These are phyloP conservation scores for Hypomontagnella monticulosa DNA, from an alignment of 495 filamentous ascomycete species.

Conservation along the genomic window DNA sequence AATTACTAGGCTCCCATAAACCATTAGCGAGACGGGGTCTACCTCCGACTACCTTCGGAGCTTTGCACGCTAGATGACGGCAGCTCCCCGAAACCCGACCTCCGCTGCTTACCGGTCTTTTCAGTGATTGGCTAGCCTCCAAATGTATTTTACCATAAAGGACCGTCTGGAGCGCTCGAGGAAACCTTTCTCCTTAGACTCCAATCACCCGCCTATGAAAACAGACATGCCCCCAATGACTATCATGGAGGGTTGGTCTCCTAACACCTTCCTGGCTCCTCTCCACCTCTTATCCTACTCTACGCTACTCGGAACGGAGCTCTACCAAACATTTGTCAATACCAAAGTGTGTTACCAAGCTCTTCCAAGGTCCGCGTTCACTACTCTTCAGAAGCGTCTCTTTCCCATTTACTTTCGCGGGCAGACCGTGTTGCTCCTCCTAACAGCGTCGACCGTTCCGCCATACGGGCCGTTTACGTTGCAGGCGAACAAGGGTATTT, in stretches of 20 bases:
- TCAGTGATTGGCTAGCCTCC: neutral
- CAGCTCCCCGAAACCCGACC: neutral
- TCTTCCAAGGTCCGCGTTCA: constrained; percentile 61
- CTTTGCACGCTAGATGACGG: constrained; percentile 12
- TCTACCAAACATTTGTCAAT: constrained; percentile 64
- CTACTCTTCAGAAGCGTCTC: constrained; percentile 59
- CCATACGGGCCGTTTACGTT: constrained; percentile 53
- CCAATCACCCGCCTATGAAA: neutral
- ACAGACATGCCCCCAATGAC: constrained; percentile 11
- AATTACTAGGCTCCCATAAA: neutral
- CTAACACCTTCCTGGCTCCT: constrained; percentile 33
- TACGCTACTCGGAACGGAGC: constrained; percentile 60
- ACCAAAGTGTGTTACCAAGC: constrained; percentile 59
- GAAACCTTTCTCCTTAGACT: neutral
- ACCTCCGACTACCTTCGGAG: constrained; percentile 30
- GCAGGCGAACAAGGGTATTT: constrained; percentile 42
- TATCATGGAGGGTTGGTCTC: neutral
- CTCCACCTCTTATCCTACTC: constrained; percentile 64
- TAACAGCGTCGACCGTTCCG: constrained; percentile 59
- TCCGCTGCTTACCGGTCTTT: neutral
- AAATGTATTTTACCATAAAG: neutral
- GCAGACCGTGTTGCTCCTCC: constrained; percentile 54
- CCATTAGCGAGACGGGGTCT: constrained; percentile 1
- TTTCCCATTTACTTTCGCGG: constrained; percentile 64
- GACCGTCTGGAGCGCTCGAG: neutral